Percentiles rank a stretch among this genome's conserved stretches.
Evolutionary conservation across 208 protist genomes (phyloP).

Genomic region (Leishmania guyanensis): DNA sequence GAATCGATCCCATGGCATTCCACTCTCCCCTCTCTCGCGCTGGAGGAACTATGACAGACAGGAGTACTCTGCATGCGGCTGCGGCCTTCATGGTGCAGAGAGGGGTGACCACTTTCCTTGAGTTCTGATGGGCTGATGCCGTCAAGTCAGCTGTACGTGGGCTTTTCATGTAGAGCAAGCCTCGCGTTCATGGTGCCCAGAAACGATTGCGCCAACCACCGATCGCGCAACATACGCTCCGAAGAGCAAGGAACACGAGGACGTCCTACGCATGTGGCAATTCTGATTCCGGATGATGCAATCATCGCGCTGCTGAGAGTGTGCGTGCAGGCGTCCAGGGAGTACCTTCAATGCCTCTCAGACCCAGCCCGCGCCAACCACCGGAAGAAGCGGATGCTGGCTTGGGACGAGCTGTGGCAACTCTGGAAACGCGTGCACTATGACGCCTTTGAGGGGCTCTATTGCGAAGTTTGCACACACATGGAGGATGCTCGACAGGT

Average conservation of each 20-base stretch:
- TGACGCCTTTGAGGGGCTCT: background rate
- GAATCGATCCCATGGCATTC: background rate
- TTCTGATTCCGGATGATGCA: background rate
- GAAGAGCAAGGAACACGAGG: background rate
- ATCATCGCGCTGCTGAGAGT: background rate
- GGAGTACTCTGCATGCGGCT: background rate
- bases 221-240: background rate
- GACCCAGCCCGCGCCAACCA: background rate
- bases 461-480: background rate
- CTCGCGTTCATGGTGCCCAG: background rate
- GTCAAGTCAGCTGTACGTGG: background rate
- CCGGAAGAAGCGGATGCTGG: background rate
- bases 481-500: background rate
- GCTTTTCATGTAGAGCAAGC: background rate
- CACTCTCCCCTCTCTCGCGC: background rate
- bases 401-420: background rate
- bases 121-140: background rate
- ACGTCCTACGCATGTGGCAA: background rate
- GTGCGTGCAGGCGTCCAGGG: background rate
- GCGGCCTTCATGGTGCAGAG: background rate
- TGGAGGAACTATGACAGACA: background rate
- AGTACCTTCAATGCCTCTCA: background rate
- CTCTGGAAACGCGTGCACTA: background rate
- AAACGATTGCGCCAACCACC: background rate
- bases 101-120: background rate